phyloP scores from a whole-genome alignment of 2,329 filamentous ascomycete genomes.

The Penicillium griseofulvum region DNA sequence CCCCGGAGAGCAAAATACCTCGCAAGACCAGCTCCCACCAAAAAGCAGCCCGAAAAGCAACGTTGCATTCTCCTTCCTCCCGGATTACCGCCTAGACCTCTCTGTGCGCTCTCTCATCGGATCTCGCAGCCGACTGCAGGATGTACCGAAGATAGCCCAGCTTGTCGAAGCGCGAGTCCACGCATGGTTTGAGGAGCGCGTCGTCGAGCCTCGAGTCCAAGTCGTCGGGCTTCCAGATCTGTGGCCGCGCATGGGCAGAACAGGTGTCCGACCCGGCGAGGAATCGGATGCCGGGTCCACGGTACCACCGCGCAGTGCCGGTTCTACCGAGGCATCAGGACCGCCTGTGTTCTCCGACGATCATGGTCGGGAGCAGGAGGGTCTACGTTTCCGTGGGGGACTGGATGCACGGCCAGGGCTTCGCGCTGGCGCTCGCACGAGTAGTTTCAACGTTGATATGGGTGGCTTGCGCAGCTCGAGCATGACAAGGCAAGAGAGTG shows the following conservation, averaged over 20 bases:
- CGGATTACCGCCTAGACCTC: conserved; percentile 64
- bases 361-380: conserved; percentile 28
- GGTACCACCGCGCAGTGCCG: conserved; percentile 30
- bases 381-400: conserved; percentile 34
- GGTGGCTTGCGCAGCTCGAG: conserved; percentile 32
- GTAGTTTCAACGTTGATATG: conserved; percentile 35
- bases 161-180: conserved; percentile 63
- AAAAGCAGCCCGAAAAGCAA: conserved; percentile 69
- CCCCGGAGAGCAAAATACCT: conserved; percentile 8
- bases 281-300: conserved; percentile 42
- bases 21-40: conserved; percentile 21
- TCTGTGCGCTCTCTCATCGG: conserved; percentile 64
- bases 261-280: conserved; percentile 43
- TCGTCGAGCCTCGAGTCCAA: conserved; percentile 64
- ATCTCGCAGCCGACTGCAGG: conserved; percentile 60
- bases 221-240: conserved; percentile 62
- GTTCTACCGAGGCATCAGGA: conserved; percentile 27
- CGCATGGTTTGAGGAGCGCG: conserved; percentile 66
- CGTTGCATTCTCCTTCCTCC: conserved; percentile 83
- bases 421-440: conserved; percentile 33
- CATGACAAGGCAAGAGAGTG: conserved; percentile 33
- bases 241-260: conserved; percentile 58
- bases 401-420: conserved; percentile 29
- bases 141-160: conserved; percentile 66
- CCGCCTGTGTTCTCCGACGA: conserved; percentile 24